Evolutionary conservation across 2,329 filamentous ascomycete species (phyloP), one percentile per base, ranked within the genome.

Genomic region (Penicillium sp.): DNA sequence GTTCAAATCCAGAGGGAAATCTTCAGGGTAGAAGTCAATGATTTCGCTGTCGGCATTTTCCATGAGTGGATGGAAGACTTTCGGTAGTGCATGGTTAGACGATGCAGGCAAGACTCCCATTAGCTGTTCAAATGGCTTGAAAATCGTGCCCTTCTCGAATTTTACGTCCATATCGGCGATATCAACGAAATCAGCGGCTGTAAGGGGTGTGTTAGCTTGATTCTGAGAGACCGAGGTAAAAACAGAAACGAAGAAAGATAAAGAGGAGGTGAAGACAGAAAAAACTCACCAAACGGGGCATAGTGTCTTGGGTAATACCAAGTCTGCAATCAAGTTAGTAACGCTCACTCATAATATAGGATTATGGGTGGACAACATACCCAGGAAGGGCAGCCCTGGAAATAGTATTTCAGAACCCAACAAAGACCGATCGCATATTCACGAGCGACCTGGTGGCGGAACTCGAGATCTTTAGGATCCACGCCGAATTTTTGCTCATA

Each of bases 301-400:
- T 99, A 99, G 70, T 99, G 94, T 68, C 97, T 96, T 0, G 94
- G 94, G 69, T 97, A 99, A 72, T 94, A 99, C 94, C 94, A 99
- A 48, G 93, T 95, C 47, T 49, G 29, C 6, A 2, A 49, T 43
- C 18, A 43, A 34, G 47, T 49, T 43, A 49, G 47, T 13, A 8
- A 23, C 16, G 29, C 18, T 26, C 29, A 16, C 29, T 49, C 19
- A n/a, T 49, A 49, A 18, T 4, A 19, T 11, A 5, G 3, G 10
- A 32, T 13, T 23, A 18, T 5, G 29, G 11, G 11, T 26, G 4
- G 14, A 16, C 8, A 34, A 49, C 47, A 27, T 43, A 49, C 47
- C 94, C 95, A 99, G 0, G 91, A 97, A 19, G 94, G 91, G 66
- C 94, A 99, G 26, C 94, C 94, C 74, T 99, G 94, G 73, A 97